Conservation (phyloP, 176 grass and related monocot genomes). For the Urochloa ruziziensis region DNA sequence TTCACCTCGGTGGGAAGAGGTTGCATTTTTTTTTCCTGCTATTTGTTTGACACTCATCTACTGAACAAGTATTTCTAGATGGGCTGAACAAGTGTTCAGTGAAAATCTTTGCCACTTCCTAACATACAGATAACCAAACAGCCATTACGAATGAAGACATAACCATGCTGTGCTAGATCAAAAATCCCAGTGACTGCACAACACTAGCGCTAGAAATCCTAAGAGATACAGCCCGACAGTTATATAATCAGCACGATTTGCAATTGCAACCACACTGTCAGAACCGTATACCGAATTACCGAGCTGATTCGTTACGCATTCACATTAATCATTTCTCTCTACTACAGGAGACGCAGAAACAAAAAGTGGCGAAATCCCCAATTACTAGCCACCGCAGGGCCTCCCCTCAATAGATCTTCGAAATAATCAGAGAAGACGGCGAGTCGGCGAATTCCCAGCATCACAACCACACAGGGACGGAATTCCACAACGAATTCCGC, state of each 20-base stretch:
- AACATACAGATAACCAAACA: background rate
- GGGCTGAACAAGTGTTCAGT: background rate
- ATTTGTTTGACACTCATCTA: background rate
- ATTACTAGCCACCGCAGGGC: background rate
- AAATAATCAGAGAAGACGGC: background rate
- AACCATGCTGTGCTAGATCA: background rate
- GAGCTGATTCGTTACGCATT: background rate
- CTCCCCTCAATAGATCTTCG: constrained; percentile 38
- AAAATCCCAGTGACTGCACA: background rate
- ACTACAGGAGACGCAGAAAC: background rate
- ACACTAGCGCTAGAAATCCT: constrained; percentile 8
- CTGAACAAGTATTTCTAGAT: background rate
- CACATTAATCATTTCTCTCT: background rate
- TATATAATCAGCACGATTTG: background rate
- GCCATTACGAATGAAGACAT: background rate
- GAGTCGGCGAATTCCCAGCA: background rate
- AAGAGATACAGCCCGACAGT: background rate
- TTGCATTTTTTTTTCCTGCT: background rate
- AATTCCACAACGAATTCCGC: background rate
- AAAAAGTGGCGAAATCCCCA: background rate
- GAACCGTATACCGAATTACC: background rate
- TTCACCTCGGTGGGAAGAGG: background rate
- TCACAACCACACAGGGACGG: background rate
- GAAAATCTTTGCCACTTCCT: background rate
- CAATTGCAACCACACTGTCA: background rate